Evolutionary conservation across 169 alveolate genomes (phyloP).

Genomic region (Cryptosporidium canis): DNA sequence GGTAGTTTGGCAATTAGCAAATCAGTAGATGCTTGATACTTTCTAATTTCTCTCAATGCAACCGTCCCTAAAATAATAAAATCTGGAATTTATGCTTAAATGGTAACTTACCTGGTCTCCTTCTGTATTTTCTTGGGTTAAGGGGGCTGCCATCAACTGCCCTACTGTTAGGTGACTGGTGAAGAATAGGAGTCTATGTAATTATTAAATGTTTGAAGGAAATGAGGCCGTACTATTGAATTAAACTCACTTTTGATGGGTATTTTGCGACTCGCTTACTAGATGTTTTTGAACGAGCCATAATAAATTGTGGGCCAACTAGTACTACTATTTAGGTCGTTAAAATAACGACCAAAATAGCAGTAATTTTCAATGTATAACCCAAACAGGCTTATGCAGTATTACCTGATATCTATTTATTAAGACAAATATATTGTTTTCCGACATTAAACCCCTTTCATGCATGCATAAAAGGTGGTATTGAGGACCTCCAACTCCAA

Average conservation of each 20-base stretch:
- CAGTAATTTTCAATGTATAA: neutral
- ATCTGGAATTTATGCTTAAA: neutral
- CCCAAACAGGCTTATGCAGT: neutral
- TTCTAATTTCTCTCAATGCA: constrained; percentile 93
- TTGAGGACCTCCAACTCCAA: neutral
- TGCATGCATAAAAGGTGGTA: neutral
- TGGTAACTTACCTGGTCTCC: constrained; percentile 67
- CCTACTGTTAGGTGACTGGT: constrained; percentile 42
- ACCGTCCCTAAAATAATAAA: constrained; percentile 88
- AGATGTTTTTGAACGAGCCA: constrained; percentile 72
- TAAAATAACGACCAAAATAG: neutral
- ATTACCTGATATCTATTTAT: constrained; percentile 10
- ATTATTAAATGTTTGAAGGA: neutral
- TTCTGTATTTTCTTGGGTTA: constrained; percentile 59
- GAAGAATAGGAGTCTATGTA: constrained; percentile 50
- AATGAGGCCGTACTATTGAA: neutral
- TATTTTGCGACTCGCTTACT: constrained; percentile 52
- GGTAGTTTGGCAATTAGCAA: constrained; percentile 94
- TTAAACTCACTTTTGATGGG: constrained; percentile 56
- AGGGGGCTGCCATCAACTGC: constrained; percentile 22
- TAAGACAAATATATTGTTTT: neutral
- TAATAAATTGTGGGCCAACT: neutral
- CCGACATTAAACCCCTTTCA: neutral
- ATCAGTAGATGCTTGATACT: constrained; percentile 91
- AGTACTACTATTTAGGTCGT: constrained; percentile 8